phyloP scores from a whole-genome alignment of 257 asterid genomes.

The Solanum dulcamara region DNA sequence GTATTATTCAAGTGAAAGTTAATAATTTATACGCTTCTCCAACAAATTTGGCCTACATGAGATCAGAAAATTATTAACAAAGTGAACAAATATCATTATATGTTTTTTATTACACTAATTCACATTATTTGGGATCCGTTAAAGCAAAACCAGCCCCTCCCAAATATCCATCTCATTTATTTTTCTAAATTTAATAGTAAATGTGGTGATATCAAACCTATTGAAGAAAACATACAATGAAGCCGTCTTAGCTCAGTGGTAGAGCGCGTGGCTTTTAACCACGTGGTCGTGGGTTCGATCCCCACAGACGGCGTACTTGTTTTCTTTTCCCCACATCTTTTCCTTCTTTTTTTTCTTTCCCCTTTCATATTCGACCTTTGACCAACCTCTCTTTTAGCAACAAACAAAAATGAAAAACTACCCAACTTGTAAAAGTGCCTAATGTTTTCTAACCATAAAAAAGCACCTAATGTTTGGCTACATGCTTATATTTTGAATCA shows the following conservation, averaged over 20 bases:
- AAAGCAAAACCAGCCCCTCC: too few relatives aligned
- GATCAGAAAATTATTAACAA: background rate
- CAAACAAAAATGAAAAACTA: background rate
- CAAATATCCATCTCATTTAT: too few relatives aligned
- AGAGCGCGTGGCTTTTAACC: constrained; percentile 99
- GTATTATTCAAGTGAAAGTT: too few relatives aligned
- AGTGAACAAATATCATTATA: background rate
- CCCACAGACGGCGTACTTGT: constrained; percentile 13
- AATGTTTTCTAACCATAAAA: too few relatives aligned
- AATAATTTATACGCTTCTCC: too few relatives aligned
- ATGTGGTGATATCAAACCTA: too few relatives aligned
- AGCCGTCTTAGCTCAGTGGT: constrained; percentile 92
- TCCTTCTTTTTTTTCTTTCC: too few relatives aligned
- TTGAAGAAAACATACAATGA: too few relatives aligned
- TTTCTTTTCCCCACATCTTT: too few relatives aligned
- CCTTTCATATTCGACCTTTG: too few relatives aligned
- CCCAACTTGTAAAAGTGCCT: background rate
- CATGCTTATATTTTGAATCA: background rate
- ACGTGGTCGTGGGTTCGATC: constrained; percentile 97
- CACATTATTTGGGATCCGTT: background rate
- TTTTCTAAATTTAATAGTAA: too few relatives aligned
- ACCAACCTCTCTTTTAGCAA: background rate
- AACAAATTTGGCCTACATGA: background rate
- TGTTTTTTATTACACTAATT: background rate
- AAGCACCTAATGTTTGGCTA: background rate